Percentiles rank a stretch among this genome's conserved stretches.
These are phyloP conservation scores for Cladosporium sp. DNA, from an alignment of 2,329 filamentous ascomycete species.

Conservation along the genomic window DNA sequence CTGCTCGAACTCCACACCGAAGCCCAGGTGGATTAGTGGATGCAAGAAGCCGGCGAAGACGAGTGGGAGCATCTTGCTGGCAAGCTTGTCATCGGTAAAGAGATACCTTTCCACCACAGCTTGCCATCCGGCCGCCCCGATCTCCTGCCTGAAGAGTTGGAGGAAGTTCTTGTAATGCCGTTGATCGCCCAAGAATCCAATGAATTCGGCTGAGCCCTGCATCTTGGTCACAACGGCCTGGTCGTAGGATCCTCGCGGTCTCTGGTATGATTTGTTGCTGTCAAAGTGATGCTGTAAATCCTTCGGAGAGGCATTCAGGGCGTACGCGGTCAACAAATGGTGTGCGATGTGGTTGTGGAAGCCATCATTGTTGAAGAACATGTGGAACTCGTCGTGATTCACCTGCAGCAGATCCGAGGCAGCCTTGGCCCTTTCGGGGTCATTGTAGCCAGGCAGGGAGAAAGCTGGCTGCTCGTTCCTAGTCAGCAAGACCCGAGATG, in stretches of 20 bases:
- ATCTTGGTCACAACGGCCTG: constrained; percentile 53
- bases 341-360: constrained; percentile 84
- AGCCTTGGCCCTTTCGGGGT: constrained; percentile 57
- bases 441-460: constrained; percentile 40
- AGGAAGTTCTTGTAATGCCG: constrained; percentile 70
- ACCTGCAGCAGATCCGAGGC: constrained; percentile 67
- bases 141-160: constrained; percentile 69
- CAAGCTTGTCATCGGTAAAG: constrained; percentile 61
- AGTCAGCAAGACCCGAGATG: constrained; percentile 44
- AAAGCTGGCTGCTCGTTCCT: constrained; percentile 44
- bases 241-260: constrained; percentile 39
- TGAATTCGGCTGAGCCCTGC: constrained; percentile 53
- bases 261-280: constrained; percentile 64
- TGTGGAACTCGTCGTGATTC: constrained; percentile 70
- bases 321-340: constrained; percentile 70
- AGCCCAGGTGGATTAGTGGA: constrained; percentile 80
- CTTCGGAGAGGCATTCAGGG: constrained; percentile 61
- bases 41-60: constrained; percentile 70
- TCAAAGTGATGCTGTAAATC: constrained; percentile 63
- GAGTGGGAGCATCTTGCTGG: constrained; percentile 65
- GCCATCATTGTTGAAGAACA: constrained; percentile 71
- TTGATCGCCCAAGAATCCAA: constrained; percentile 58
- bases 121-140: constrained; percentile 60
- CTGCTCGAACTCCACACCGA: constrained; percentile 77
- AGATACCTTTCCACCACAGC: constrained; percentile 62